A percentile compares a stretch with the other conserved stretches of the same genome.
Conservation (phyloP, 306 rosid genomes). For the Inga oerstediana region DNA sequence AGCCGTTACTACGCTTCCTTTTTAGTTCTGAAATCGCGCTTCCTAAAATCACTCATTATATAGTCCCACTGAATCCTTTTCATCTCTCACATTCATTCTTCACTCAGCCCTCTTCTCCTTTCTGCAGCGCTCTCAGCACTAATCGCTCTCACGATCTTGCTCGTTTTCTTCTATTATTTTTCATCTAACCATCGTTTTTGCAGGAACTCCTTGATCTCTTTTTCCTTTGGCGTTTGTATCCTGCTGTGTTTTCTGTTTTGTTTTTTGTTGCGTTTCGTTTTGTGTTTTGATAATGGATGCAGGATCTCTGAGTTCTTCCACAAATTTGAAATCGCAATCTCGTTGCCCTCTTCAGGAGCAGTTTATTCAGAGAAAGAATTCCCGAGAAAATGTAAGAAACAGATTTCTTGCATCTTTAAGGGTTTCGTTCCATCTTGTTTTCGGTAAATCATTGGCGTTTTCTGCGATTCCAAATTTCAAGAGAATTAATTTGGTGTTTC, state of each 20-base stretch:
- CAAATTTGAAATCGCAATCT: background rate
- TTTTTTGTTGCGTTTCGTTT: background rate
- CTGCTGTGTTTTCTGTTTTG: background rate
- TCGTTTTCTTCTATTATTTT: background rate
- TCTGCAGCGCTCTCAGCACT: background rate
- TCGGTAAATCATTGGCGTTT: background rate
- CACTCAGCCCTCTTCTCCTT: background rate
- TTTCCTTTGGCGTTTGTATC: background rate
- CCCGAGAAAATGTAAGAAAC: slow-evolving; percentile 31
- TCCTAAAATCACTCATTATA: background rate
- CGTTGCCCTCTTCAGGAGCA: slow-evolving; percentile 35
- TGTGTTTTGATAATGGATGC: slow-evolving; percentile 32
- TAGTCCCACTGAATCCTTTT: background rate
- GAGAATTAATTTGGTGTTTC: background rate
- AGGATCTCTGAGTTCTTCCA: slow-evolving; percentile 30
- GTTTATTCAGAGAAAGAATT: slow-evolving; percentile 17
- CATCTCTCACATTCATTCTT: background rate
- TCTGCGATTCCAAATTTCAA: background rate
- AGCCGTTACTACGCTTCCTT: background rate
- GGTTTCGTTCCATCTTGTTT: background rate
- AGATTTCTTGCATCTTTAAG: background rate
- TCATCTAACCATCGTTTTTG: background rate
- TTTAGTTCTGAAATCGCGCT: background rate
- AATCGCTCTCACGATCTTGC: background rate
- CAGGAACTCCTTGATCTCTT: background rate